Conservation (phyloP, 2,329 filamentous ascomycete species). For the Pseudocercospora musae region DNA sequence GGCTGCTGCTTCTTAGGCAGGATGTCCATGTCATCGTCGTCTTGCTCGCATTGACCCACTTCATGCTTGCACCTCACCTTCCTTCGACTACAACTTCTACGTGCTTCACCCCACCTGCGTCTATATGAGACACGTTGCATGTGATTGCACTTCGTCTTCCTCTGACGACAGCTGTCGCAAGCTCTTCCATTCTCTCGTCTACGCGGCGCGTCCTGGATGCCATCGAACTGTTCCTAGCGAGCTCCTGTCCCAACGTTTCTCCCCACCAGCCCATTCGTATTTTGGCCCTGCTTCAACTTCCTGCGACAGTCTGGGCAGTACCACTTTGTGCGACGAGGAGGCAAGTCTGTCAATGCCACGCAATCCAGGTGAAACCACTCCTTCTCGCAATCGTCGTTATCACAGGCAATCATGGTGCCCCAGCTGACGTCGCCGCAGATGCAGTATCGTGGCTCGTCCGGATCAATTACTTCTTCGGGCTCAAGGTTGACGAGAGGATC, state of each 20-base stretch:
- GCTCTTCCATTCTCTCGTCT: background rate
- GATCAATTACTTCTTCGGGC: conserved; percentile 57
- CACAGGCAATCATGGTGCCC: conserved; percentile 79
- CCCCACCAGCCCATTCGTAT: conserved; percentile 32
- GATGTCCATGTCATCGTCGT: too few relatives aligned
- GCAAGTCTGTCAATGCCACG: conserved; percentile 65
- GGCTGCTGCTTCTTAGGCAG: too few relatives aligned
- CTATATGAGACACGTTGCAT: too few relatives aligned
- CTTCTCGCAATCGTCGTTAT: conserved; percentile 73
- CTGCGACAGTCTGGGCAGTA: conserved; percentile 75
- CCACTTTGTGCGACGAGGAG: conserved; percentile 74
- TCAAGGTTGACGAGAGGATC: conserved; percentile 14
- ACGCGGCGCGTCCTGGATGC: background rate
- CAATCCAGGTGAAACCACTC: conserved; percentile 86
- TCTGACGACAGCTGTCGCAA: background rate
- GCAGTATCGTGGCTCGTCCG: conserved; percentile 73
- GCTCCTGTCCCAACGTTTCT: conserved; percentile 12
- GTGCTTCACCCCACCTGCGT: background rate
- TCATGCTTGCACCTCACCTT: background rate
- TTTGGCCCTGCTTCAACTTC: conserved; percentile 37
- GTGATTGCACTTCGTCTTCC: background rate
- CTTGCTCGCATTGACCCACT: too few relatives aligned
- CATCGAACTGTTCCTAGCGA: background rate
- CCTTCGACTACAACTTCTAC: background rate
- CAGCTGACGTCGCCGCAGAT: conserved; percentile 76